Evolutionary conservation across 2,329 filamentous ascomycete genomes (phyloP), one percentile per base, ranked within the genome.

Genomic region (Epicoccum sorghinum): DNA sequence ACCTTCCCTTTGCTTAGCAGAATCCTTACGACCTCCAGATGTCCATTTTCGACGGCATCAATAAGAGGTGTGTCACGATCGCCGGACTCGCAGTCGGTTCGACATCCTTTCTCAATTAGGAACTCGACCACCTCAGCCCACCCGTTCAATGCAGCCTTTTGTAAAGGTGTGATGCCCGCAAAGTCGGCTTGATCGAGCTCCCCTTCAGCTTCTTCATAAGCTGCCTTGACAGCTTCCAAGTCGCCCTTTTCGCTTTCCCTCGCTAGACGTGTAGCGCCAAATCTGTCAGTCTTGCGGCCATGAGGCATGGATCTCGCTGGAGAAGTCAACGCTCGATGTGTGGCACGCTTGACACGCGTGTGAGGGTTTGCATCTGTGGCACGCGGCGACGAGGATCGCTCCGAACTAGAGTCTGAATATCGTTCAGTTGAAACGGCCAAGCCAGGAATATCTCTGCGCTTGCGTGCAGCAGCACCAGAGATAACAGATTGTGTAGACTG

Each of bases 41-140:
- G 93, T 1, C 91, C 91, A 67, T 99, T 99, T 65, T 98, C 95
- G 25, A 98, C 92, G 4, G 95, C 95, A 78, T 99, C 95, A 48
- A 99, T 88, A 32, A 99, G 82, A 25, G 95, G 95, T 0, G 95
- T 98, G 67, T 99, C 95, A 67, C 91, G 77, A 51, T 81, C 91
- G 52, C 85, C 84, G 52, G 86, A 87, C 66, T 91, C 87, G 44
- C 83, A 93, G 67, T 97, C 90, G 40, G 95, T 83, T 50, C 90
- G 89, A 75, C 93, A 96, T 30, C 91, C 90, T 58, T 91, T 88
- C 7, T 90, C 85, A 58, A 99, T 86, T 35, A 99, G 79, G 47
- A 96, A 89, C 70, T 90, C 87, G 35, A 98, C 95, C 52, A 98
- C 93, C 49, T 95, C 86, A 29, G 88, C 87, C 72, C 88, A 90